phyloP scores from a whole-genome alignment of 2,329 filamentous ascomycete species.

The Pezicula radicicola region DNA sequence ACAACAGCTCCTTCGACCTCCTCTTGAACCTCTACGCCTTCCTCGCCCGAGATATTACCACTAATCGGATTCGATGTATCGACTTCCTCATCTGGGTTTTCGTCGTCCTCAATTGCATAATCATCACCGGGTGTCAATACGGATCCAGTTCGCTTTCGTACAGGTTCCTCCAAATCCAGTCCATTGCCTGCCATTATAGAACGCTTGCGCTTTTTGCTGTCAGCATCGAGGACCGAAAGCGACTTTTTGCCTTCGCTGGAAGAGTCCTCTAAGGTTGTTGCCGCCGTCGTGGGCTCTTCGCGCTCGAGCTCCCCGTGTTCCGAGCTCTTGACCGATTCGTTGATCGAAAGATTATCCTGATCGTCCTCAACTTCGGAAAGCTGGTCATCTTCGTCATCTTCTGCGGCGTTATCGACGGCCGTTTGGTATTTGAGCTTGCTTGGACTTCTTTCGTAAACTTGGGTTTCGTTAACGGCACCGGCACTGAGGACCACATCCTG shows the following conservation, averaged over 20 bases:
- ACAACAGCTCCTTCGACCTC: conserved; percentile 36
- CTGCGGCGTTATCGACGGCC: conserved; percentile 35
- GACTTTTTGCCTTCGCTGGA: conserved; percentile 21
- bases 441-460: conserved; percentile 63
- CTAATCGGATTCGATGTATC: conserved; percentile 27
- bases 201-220: conserved; percentile 34
- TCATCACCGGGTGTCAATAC: conserved; percentile 36
- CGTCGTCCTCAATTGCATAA: conserved; percentile 43
- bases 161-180: conserved; percentile 28
- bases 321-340: conserved; percentile 32
- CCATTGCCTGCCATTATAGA: conserved; percentile 27
- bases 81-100: conserved; percentile 39
- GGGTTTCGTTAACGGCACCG: conserved; percentile 45
- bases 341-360: conserved; percentile 32
- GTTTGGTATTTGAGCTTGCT: conserved; percentile 70
- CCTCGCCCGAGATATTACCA: conserved; percentile 28
- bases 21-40: conserved; percentile 39
- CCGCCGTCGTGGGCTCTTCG: conserved; percentile 23
- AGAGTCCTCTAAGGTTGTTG: conserved; percentile 31
- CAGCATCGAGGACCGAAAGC: conserved; percentile 18
- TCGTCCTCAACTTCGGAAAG: conserved; percentile 20
- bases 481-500: conserved; percentile 54
- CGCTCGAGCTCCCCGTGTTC: conserved; percentile 35
- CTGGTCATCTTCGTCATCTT: conserved; percentile 33
- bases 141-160: conserved; percentile 52